Evolutionary conservation across 352 stramenopile species (phyloP), one percentile per base, ranked within the genome.

Genomic region (Pythium oligandrum): DNA sequence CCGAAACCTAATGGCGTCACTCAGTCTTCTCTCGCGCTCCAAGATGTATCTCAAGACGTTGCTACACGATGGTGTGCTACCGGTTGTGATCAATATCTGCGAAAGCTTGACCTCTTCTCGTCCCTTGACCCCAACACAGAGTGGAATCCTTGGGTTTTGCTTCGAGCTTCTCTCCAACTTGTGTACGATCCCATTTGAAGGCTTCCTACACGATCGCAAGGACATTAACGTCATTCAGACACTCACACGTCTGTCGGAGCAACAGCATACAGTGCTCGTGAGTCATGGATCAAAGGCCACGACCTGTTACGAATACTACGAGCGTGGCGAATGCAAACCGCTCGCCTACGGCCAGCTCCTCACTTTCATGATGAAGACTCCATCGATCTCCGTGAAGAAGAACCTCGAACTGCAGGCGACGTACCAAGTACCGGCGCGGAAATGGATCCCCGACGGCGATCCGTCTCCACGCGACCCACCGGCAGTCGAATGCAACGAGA

Each of bases 121-220:
- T 17, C 55, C 1, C 47, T 52, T 0, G 46, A 37, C 1, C 53
- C 9, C 32, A 56, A 36, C 36, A 47, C 36, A 6, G 34, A 48
- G 40, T 6, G 69, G 81, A 36, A 59, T 88, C 7, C 55, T 78
- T 1, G 57, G 17, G n/a, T 66, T 71, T 40, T 90, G 75, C 61
- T 92, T 92, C 51, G 77, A 87, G 53, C 71, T 92, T 17, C 70
- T 90, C 34, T 87, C 82, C 8, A 87, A 87, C 37, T 40, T 90
- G 3, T 89, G 82, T 45, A 70, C 65, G 1, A 55, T 78, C 34
- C 61, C 84, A 55, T 92, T 80, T 58, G 73, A 89, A 30, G 59
- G 73, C 7, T 66, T 72, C 36, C 46, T 65, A 26, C 65, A 66
- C 7, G 38, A 68, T 5, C 55, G 55, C 10, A 62, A 62, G 0